Base-by-base conservation (phyloP, 2,329 filamentous ascomycete species). In the Talaromyces pinophilus region DNA sequence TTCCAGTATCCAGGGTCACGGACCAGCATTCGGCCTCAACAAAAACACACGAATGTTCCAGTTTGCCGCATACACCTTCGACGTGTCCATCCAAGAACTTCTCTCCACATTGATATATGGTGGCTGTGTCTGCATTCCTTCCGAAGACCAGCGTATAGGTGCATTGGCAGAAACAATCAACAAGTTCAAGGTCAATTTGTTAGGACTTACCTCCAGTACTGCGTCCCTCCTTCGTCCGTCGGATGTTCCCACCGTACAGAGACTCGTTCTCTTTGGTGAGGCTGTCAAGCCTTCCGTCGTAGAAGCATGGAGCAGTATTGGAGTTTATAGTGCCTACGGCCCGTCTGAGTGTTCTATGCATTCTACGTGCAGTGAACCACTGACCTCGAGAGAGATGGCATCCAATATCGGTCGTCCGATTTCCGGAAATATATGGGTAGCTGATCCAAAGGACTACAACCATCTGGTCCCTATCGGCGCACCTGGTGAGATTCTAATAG, bases 61-160 rank as follows among this genome's bases (percentile, higher is more conserved):
- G 67, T 82, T 86, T 64, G 85, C 84, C 0, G 84, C 83, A 2
- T 86, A 83, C 70, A 82, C 82, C 17, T 83, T 85, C 62, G 84
- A 87, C 68, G 80, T 84, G n/a, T 82, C 82, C 60, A 74, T 88
- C 59, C 75, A 81, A 1, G 86, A 88, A 69, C 79, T 84, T 1
- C 80, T 88, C 65, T 83, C 82, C 0, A 82, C 86, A 0, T 76
- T 89, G 13, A 78, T 84, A 2, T 75, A 82, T 42, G 87, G 87
- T 3, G 87, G 83, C 0, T 87, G 85, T 57, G 80, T 89, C 10
- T 88, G 87, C 62, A 79, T 89, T 1, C 86, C 87, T 0, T 57
- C 50, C 40, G 62, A 64, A 46, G 68, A 75, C 1, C 79, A 83
- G 63, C 73, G 81, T 30, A 68, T 79, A 0, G 50, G 42, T 13